phyloP scores from a whole-genome alignment of 805 yeast species.

The Candida ficus region DNA sequence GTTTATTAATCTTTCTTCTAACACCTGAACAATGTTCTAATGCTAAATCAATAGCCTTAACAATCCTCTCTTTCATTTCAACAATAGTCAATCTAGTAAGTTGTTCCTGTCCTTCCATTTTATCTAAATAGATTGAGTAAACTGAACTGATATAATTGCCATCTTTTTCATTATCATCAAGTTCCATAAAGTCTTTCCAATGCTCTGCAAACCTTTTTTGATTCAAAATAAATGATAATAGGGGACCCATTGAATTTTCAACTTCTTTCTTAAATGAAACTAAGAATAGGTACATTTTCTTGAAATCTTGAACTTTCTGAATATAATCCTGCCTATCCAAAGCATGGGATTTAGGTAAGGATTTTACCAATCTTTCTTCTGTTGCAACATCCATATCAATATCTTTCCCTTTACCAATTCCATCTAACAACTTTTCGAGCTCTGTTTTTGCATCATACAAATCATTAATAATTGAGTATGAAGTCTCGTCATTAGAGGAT shows the following conservation, averaged over 20 bases:
- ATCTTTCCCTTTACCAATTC: constrained; percentile 2
- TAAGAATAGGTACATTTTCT: constrained; percentile 10
- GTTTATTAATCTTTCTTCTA: constrained; percentile 25
- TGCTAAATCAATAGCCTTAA: constrained; percentile 25
- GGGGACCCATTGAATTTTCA: constrained; percentile 7
- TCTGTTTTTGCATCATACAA: constrained; percentile 16
- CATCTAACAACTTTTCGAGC: constrained; percentile 14
- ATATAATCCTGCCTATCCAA: constrained; percentile 4
- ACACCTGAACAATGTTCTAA: constrained; percentile 24
- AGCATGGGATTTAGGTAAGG: not conserved
- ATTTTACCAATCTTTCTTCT: not conserved
- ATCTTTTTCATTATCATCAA: constrained; percentile 17
- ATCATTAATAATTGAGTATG: constrained; percentile 10
- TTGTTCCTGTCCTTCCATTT: constrained; percentile 23
- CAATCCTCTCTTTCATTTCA: constrained; percentile 24
- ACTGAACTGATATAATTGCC: constrained; percentile 24
- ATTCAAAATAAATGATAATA: constrained; percentile 8
- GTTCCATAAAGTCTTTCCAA: constrained; percentile 29
- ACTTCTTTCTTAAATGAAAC: constrained; percentile 19
- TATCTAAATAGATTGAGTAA: constrained; percentile 25
- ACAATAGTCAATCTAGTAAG: constrained; percentile 24
- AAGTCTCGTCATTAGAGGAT: constrained; percentile 9
- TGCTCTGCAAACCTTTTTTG: constrained; percentile 17
- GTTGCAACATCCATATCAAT: not conserved
- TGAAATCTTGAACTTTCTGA: constrained; percentile 9